These are phyloP conservation scores for Adansonia grandidieri DNA, from an alignment of 441 rosid species.

Conservation along the genomic window DNA sequence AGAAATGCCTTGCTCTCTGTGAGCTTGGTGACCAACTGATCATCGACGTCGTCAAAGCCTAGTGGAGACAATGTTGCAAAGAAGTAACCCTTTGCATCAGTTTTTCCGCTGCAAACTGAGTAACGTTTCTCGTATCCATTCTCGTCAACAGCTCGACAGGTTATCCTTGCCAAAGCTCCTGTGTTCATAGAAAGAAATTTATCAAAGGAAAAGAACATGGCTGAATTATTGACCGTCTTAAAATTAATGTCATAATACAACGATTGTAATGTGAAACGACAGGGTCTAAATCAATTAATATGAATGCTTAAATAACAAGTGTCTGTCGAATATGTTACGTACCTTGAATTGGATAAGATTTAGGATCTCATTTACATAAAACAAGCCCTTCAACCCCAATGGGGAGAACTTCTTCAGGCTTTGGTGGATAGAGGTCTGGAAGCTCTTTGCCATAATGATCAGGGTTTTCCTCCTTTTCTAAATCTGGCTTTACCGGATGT, in stretches of 20 bases:
- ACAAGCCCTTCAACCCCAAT: slow-evolving; percentile 41
- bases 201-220: neutral
- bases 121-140: slow-evolving; percentile 44
- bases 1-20: slow-evolving; percentile 53
- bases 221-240: no score
- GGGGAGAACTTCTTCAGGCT: slow-evolving; percentile 6
- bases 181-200: neutral
- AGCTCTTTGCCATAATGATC: no score
- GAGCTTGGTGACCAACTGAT: slow-evolving; percentile 27
- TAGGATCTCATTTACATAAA: slow-evolving; percentile 39
- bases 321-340: neutral
- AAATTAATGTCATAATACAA: no score
- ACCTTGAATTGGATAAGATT: slow-evolving; percentile 41
- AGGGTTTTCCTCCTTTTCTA: neutral
- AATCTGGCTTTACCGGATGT: no score
- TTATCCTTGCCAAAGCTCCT: slow-evolving; percentile 56
- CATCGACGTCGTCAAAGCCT: slow-evolving; percentile 5
- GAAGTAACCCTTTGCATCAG: slow-evolving; percentile 56
- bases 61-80: slow-evolving; percentile 39
- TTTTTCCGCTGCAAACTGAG: slow-evolving; percentile 42
- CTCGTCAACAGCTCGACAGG: slow-evolving; percentile 42
- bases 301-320: no score
- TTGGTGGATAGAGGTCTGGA: no score
- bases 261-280: no score
- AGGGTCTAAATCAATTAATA: no score